These are phyloP conservation scores for Amaranthus tricolor DNA, from an alignment of 179 eudicot genomes.

Conservation along the genomic window DNA sequence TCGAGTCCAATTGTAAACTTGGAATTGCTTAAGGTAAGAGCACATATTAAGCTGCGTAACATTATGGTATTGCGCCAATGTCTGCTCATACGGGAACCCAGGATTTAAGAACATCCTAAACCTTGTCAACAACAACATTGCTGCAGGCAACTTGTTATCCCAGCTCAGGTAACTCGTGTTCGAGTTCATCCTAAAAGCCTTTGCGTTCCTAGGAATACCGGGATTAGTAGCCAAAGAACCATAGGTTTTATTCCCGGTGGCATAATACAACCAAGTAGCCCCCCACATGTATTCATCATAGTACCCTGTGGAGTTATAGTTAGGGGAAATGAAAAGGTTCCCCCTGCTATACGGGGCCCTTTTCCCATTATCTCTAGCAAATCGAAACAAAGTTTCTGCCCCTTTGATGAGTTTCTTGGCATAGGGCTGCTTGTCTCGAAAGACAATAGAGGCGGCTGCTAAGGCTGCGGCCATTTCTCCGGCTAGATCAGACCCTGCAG, in stretches of 20 bases:
- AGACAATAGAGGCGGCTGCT: conserved; percentile 82
- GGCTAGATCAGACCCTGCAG: conserved; percentile 52
- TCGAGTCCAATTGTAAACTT: conserved; percentile 52
- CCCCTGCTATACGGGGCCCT: conserved; percentile 37
- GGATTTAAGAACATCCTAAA: conserved; percentile 65
- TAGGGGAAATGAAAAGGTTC: conserved; percentile 37
- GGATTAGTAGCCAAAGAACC: conserved; percentile 56
- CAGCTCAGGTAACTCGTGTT: conserved; percentile 65
- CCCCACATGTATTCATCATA: conserved; percentile 85
- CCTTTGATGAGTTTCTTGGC: conserved; percentile 49
- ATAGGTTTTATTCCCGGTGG: conserved; percentile 64
- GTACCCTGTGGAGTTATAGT: conserved; percentile 70
- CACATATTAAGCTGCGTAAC: conserved; percentile 69
- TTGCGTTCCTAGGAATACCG: conserved; percentile 38
- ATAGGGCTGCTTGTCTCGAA: conserved; percentile 47
- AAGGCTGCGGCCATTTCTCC: conserved; percentile 87
- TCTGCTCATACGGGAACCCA: conserved; percentile 67
- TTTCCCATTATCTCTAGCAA: conserved; percentile 42
- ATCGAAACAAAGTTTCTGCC: conserved; percentile 50
- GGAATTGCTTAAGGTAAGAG: conserved; percentile 46
- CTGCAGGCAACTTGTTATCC: conserved; percentile 84
- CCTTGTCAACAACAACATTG: conserved; percentile 67
- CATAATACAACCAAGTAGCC: conserved; percentile 68
- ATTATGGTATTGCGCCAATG: conserved; percentile 53
- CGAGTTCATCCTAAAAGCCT: conserved; percentile 40